Conservation (phyloP, 257 asterid genomes). For the Scutellaria barbata region DNA sequence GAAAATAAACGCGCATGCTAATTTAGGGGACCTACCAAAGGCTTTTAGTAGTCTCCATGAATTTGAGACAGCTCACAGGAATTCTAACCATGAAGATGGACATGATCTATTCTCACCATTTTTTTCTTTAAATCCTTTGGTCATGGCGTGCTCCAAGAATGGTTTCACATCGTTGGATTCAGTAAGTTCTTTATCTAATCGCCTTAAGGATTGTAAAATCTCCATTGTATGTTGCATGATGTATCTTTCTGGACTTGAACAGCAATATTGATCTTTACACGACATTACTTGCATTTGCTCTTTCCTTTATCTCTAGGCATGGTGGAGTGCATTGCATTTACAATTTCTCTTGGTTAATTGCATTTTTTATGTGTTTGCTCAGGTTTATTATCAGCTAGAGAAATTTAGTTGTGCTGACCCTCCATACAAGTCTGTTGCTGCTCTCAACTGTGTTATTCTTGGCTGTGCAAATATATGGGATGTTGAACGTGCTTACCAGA, state of each 20-base stretch:
- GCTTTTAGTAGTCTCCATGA: slow-evolving; percentile 86
- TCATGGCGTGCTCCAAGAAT: slow-evolving; percentile 68
- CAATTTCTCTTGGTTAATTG: slow-evolving; percentile 33
- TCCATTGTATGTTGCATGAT: not conserved
- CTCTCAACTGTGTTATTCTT: slow-evolving; percentile 82
- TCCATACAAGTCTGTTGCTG: slow-evolving; percentile 85
- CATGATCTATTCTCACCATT: slow-evolving; percentile 78
- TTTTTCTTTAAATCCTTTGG: slow-evolving; percentile 73
- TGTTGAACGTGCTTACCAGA: slow-evolving; percentile 94
- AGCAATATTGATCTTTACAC: slow-evolving; percentile 1
- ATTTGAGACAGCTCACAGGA: slow-evolving; percentile 64
- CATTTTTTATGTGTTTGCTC: slow-evolving; percentile 39
- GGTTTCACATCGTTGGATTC: slow-evolving; percentile 78
- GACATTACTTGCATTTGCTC: slow-evolving; percentile 10
- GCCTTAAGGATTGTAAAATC: slow-evolving; percentile 6
- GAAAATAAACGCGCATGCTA: slow-evolving; percentile 74
- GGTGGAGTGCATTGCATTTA: slow-evolving; percentile 17
- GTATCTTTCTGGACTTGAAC: not conserved
- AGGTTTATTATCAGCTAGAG: slow-evolving; percentile 98
- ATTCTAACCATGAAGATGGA: slow-evolving; percentile 47
- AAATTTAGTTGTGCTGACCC: slow-evolving; percentile 64
- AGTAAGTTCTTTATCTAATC: slow-evolving; percentile 51
- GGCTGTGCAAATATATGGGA: slow-evolving; percentile 99
- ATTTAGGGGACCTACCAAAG: slow-evolving; percentile 75
- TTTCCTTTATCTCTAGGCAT: slow-evolving; percentile 15